Percentiles rank a stretch among this genome's conserved stretches.
These are phyloP conservation scores for Colletotrichum navitas DNA, from an alignment of 2,329 filamentous ascomycete genomes.

Conservation along the genomic window DNA sequence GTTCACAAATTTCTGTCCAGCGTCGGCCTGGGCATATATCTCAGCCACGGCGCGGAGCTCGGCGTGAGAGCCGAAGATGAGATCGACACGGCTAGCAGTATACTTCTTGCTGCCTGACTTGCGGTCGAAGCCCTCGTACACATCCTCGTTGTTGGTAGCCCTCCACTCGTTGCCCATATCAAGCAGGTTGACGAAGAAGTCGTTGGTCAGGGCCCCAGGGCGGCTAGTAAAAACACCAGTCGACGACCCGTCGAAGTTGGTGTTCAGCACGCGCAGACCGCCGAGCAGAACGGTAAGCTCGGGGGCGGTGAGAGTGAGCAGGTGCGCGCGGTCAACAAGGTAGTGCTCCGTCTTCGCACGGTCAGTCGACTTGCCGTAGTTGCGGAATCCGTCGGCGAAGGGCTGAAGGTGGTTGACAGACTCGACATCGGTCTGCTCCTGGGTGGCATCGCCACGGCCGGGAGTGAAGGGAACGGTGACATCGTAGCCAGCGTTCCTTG, in stretches of 20 bases:
- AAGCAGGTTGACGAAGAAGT: slow-evolving; percentile 86
- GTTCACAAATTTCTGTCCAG: slow-evolving; percentile 73
- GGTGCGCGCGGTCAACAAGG: slow-evolving; percentile 78
- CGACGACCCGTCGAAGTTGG: slow-evolving; percentile 78
- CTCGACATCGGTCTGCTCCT: slow-evolving; percentile 78
- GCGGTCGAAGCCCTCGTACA: slow-evolving; percentile 74
- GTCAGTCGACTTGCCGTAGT: slow-evolving; percentile 74
- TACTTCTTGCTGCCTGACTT: slow-evolving; percentile 76
- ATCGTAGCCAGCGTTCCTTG: slow-evolving; percentile 59
- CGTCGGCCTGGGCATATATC: slow-evolving; percentile 74
- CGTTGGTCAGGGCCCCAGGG: slow-evolving; percentile 79
- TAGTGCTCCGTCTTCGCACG: slow-evolving; percentile 76
- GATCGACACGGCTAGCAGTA: slow-evolving; percentile 76
- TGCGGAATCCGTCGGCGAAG: slow-evolving; percentile 81
- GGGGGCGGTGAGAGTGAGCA: slow-evolving; percentile 77
- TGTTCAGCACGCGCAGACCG: slow-evolving; percentile 76
- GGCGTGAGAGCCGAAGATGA: slow-evolving; percentile 80
- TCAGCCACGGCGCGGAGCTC: slow-evolving; percentile 79
- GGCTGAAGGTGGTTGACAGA: slow-evolving; percentile 77
- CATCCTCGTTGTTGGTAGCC: slow-evolving; percentile 62
- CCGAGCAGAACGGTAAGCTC: slow-evolving; percentile 79
- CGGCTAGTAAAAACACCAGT: slow-evolving; percentile 76
- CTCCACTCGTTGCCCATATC: slow-evolving; percentile 77
- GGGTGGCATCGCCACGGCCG: slow-evolving; percentile 77
- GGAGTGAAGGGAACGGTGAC: slow-evolving; percentile 77